Base-by-base conservation (phyloP, 73 alveolate genomes). In the Symbiodinium pilosum region DNA sequence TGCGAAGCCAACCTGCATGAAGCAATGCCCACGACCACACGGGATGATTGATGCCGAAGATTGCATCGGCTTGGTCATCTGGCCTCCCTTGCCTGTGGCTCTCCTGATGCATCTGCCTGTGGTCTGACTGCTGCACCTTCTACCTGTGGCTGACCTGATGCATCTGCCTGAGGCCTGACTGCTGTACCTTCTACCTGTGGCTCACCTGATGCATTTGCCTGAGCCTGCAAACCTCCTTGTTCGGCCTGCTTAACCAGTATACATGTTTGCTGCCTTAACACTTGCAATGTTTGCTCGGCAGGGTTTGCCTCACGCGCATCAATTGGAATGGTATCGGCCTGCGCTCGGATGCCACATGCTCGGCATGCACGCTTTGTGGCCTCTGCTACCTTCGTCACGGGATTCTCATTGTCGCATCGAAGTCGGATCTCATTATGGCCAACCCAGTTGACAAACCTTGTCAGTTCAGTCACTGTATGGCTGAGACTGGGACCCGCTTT, bases 41-140 rank as follows among this genome's bases (percentile, higher is more conserved):
- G 0, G 93, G 93, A 34, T 43, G 93, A 26, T 51, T n/a, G 38
- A 38, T 44, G 40, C 36, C 93, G 64, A 85, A 85, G 32, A 43
- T 1, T 2, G 2, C 39, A 24, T 16, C n/a, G n/a, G n/a, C n/a
- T n/a, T n/a, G n/a, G n/a, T n/a, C n/a, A n/a, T n/a, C n/a, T 21
- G n/a, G n/a, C n/a, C n/a, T n/a, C n/a, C n/a, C n/a, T n/a, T n/a
- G n/a, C n/a, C n/a, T n/a, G n/a, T n/a, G n/a, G n/a, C n/a, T n/a
- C n/a, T n/a, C n/a, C n/a, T n/a, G n/a, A n/a, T n/a, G n/a, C n/a
- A n/a, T n/a, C n/a, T n/a, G n/a, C n/a, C n/a, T n/a, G n/a, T n/a
- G n/a, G n/a, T n/a, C n/a, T n/a, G n/a, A n/a, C n/a, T n/a, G n/a
- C n/a, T n/a, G n/a, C n/a, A n/a, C n/a, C n/a, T n/a, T n/a, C n/a